Percentiles rank a stretch among this genome's conserved stretches.
These are phyloP conservation scores for Mycena rosella DNA, from an alignment of 768 basidiomycete species.

Conservation along the genomic window DNA sequence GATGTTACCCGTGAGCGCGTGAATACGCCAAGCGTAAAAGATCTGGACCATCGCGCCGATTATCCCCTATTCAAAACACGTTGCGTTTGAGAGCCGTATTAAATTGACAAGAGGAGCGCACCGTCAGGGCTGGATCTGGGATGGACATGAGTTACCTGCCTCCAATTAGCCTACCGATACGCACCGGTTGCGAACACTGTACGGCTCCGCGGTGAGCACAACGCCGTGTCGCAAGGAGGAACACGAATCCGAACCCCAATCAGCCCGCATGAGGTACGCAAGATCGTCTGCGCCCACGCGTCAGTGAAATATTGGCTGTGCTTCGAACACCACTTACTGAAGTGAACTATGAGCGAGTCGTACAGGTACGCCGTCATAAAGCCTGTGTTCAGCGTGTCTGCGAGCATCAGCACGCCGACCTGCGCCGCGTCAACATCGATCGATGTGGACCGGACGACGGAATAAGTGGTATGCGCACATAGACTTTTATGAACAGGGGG, in stretches of 20 bases:
- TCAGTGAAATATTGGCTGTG: not conserved
- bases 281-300: constrained; percentile 38
- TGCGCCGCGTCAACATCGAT: constrained; percentile 27
- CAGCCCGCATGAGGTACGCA: constrained; percentile 40
- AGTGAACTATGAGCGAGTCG: constrained; percentile 51
- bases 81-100: too few species aligned
- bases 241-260: constrained; percentile 43
- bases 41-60: constrained; percentile 40
- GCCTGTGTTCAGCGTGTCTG: constrained; percentile 54
- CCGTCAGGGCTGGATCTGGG: constrained; percentile 42
- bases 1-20: constrained; percentile 32
- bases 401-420: constrained; percentile 51
- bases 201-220: not conserved
- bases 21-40: constrained; percentile 46
- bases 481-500: constrained; percentile 32
- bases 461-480: constrained; percentile 27
- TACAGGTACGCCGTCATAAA: constrained; percentile 51
- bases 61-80: constrained; percentile 33
- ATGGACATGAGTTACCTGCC: too few species aligned
- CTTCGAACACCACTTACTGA: constrained; percentile 41
- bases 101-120: not conserved
- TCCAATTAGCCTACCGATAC: too few species aligned
- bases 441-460: not conserved
- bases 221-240: not conserved
- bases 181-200: constrained; percentile 43